phyloP scores from a whole-genome alignment of 768 basidiomycete species.

The Kondoa subrosea region DNA sequence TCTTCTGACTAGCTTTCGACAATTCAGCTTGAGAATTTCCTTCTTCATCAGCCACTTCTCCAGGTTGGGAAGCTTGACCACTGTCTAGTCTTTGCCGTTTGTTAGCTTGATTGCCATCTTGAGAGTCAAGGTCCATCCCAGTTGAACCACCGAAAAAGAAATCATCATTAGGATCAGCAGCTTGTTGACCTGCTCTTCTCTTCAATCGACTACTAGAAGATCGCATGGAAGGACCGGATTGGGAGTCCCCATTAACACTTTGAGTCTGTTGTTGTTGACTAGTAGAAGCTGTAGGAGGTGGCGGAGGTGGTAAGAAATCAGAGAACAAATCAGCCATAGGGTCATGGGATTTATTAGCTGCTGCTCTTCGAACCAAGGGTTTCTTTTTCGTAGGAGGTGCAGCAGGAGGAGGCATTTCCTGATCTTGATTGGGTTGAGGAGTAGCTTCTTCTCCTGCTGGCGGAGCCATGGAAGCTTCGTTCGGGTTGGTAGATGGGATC shows the following conservation, averaged over 20 bases:
- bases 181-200: conserved; percentile 1
- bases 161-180: neutral
- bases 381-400: conserved; percentile 2
- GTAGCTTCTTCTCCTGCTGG: neutral
- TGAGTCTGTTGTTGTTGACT: neutral
- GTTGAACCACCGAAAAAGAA: neutral
- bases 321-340: neutral
- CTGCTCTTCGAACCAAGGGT: conserved; percentile 2
- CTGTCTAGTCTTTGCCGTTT: neutral
- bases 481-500: conserved; percentile 5
- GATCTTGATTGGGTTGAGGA: neutral
- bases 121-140: neutral
- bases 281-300: neutral
- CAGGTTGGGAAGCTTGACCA: too few species aligned
- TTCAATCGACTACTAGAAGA: neutral
- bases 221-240: neutral
- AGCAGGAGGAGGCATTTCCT: neutral
- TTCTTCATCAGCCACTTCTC: too few species aligned
- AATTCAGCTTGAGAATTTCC: too few species aligned
- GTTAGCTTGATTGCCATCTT: neutral
- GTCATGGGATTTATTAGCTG: neutral
- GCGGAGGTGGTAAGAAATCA: neutral
- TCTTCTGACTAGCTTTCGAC: neutral
- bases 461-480: neutral
- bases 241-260: neutral